A percentile compares a stretch with the other conserved stretches of the same genome.
phyloP scores from a whole-genome alignment of 2,329 filamentous ascomycete genomes.

The Coccinonectria pachysandricola region DNA sequence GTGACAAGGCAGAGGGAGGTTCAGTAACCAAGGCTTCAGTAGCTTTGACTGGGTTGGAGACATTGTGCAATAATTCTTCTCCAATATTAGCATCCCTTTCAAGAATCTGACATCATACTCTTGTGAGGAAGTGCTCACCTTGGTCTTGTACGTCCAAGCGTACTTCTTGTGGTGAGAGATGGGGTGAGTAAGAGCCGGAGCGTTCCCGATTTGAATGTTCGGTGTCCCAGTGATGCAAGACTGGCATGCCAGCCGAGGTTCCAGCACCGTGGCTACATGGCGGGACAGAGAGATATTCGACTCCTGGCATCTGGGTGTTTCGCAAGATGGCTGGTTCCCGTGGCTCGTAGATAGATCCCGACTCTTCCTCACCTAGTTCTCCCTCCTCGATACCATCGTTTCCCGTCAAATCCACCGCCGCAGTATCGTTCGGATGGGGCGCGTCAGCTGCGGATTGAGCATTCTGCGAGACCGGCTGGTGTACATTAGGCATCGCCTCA shows the following conservation, averaged over 20 bases:
- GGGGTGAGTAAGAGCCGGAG: conserved; percentile 43
- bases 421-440: conserved; percentile 2
- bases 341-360: conserved; percentile 46
- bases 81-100: no score
- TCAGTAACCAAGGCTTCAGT: no score
- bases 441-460: background rate
- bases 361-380: conserved; percentile 62
- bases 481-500: conserved; percentile 1
- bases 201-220: conserved; percentile 27
- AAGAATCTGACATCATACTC: no score
- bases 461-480: background rate
- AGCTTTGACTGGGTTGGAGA: no score
- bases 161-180: conserved; percentile 40
- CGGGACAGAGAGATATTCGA: no score
- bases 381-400: conserved; percentile 51
- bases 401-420: conserved; percentile 2
- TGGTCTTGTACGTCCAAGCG: no score
- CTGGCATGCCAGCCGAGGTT: background rate
- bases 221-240: background rate
- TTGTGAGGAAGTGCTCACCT: no score
- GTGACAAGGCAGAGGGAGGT: no score
- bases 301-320: no score
- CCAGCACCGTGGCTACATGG: conserved; percentile 3
- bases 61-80: no score
- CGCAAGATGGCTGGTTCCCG: no score